These are phyloP conservation scores for Aquilaria sinensis DNA, from an alignment of 345 rosid species.

Conservation along the genomic window DNA sequence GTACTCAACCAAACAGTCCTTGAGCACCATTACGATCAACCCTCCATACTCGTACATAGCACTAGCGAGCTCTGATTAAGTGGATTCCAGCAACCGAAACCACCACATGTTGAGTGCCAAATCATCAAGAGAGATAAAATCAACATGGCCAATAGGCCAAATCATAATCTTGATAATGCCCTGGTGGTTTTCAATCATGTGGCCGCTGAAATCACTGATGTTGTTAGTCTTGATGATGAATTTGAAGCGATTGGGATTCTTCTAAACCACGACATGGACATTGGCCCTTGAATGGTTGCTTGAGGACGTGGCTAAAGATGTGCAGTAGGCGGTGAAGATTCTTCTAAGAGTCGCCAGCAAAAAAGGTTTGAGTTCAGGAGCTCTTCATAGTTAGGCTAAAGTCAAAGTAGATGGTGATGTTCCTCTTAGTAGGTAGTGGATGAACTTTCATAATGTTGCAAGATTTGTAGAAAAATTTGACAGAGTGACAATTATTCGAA, in stretches of 20 bases:
- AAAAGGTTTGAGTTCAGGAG: slow-evolving; percentile 19
- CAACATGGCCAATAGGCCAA: slow-evolving; percentile 60
- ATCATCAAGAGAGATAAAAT: slow-evolving; percentile 46
- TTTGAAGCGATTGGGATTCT: slow-evolving; percentile 63
- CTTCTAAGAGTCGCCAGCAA: slow-evolving; percentile 43
- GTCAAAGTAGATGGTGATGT: slow-evolving; percentile 49
- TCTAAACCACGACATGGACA: slow-evolving; percentile 80
- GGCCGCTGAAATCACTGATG: slow-evolving; percentile 69
- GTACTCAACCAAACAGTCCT: slow-evolving; percentile 41
- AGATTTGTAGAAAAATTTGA: slow-evolving; percentile 10
- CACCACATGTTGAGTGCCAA: slow-evolving; percentile 96
- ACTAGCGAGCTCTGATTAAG: slow-evolving; percentile 87
- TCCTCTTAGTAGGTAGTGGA: slow-evolving; percentile 60
- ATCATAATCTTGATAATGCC: slow-evolving; percentile 86
- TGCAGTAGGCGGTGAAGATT: slow-evolving; percentile 92
- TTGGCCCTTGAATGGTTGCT: slow-evolving; percentile 87
- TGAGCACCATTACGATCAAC: slow-evolving; percentile 88
- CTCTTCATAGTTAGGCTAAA: slow-evolving; percentile 17
- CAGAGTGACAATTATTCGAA: neutral
- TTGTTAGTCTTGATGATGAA: slow-evolving; percentile 80
- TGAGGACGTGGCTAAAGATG: slow-evolving; percentile 80
- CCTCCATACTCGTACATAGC: slow-evolving; percentile 67
- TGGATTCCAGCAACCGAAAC: slow-evolving; percentile 78
- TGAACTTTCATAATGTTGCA: slow-evolving; percentile 68
- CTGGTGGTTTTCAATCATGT: slow-evolving; percentile 75